Percentiles rank a stretch among this genome's conserved stretches.
Evolutionary conservation across 1,284 basidiomycete species (phyloP).

Genomic region (Apiotrichum porosum): DNA sequence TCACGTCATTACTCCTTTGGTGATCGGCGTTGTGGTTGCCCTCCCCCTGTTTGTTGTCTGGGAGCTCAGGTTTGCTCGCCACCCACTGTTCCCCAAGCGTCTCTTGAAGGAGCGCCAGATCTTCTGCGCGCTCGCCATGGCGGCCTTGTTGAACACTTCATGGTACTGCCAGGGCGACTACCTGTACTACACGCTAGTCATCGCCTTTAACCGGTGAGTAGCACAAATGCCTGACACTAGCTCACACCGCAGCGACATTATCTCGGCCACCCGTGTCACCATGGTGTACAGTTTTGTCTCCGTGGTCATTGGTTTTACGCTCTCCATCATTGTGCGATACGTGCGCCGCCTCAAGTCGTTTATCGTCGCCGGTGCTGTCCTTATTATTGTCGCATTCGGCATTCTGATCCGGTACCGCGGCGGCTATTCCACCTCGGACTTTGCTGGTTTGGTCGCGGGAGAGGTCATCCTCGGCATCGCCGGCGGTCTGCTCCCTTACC

Average conservation of each 20-base stretch:
- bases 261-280: constrained; percentile 32
- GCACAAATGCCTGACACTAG: too few species aligned
- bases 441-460: constrained; percentile 40
- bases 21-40: constrained; percentile 38
- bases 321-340: constrained; percentile 44
- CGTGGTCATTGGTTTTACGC: constrained; percentile 39
- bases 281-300: constrained; percentile 48
- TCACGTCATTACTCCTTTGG: constrained; percentile 43
- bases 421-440: constrained; percentile 17
- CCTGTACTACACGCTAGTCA: constrained; percentile 42
- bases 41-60: constrained; percentile 44
- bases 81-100: constrained; percentile 47
- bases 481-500: constrained; percentile 37
- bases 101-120: constrained; percentile 46
- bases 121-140: constrained; percentile 36
- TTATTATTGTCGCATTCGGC: constrained; percentile 41
- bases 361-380: constrained; percentile 34
- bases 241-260: constrained; percentile 25
- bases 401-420: constrained; percentile 47
- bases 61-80: constrained; percentile 39
- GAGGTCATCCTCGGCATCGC: constrained; percentile 45
- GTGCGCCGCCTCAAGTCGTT: constrained; percentile 48
- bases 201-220: too few species aligned
- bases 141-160: too few species aligned
- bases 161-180: constrained; percentile 38